These are phyloP conservation scores for Alternaria viburni DNA, from an alignment of 2,329 filamentous ascomycete genomes.

Conservation along the genomic window DNA sequence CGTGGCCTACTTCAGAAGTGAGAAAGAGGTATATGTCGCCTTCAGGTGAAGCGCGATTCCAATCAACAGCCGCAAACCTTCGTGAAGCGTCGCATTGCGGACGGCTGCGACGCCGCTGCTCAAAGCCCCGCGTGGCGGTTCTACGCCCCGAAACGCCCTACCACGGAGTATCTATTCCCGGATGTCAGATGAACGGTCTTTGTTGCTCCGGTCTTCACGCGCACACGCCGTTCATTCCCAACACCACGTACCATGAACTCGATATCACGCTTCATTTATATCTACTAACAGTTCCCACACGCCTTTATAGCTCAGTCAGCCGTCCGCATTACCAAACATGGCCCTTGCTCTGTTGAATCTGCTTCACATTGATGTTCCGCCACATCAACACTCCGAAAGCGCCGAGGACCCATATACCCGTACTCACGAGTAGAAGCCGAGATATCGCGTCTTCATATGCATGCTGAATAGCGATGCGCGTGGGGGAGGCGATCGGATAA, in stretches of 20 bases:
- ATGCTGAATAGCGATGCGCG: conserved; percentile 49
- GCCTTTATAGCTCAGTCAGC: too few relatives aligned
- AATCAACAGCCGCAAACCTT: neutral
- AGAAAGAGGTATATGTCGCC: neutral
- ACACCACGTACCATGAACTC: too few relatives aligned
- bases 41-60: neutral
- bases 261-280: too few relatives aligned
- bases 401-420: conserved; percentile 10
- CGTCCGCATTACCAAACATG: neutral
- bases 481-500: conserved; percentile 57
- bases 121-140: too few relatives aligned
- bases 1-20: neutral
- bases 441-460: conserved; percentile 31
- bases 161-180: neutral
- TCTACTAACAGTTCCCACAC: too few relatives aligned
- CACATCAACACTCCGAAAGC: conserved; percentile 17
- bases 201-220: too few relatives aligned
- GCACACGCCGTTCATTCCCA: too few relatives aligned
- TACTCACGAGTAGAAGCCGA: conserved; percentile 13
- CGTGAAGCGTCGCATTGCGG: neutral
- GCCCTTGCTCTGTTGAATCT: conserved; percentile 14
- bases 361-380: conserved; percentile 16
- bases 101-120: too few relatives aligned
- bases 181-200: too few relatives aligned
- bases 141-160: neutral